Base-by-base conservation (phyloP, 768 basidiomycete genomes). In the Calocybe gangraenosa region DNA sequence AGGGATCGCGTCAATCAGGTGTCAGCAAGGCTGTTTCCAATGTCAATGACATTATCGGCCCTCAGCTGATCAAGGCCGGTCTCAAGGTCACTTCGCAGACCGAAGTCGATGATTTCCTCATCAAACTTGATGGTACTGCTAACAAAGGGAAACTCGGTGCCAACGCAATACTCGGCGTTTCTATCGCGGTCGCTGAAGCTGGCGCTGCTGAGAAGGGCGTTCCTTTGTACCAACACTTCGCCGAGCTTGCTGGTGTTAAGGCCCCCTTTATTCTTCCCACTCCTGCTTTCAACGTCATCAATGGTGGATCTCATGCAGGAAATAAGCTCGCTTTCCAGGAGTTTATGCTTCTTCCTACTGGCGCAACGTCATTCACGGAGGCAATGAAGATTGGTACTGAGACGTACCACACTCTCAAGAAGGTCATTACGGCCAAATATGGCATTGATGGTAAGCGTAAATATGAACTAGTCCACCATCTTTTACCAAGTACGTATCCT, bases 301-400 rank as follows among this genome's bases (percentile, higher is more conserved):
- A 99, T 71, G 96, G 96, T 67, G 96, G 96, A 53, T 97, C 95
- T 52, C 96, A 99, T 65, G 96, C 96, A 48, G 96, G 96, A 40
- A 99, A 99, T 81, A 94, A 95, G 71, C 88, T 99, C 52, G 96
- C 96, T 31, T 99, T 98, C 90, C 96, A 99, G 71, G 96, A 99
- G 71, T 99, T 99, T 78, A 98, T 99, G 96, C 79, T 99, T 57
- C 79, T 97, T 52, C 95, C 96, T 51, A 94, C 92, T 50, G 95
- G 94, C 42, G 96, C 96, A 41, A 58, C 75, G 14, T 78, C 78
- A 48, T 99, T 98, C 79, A 83, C 89, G 23, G 94, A 99, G 76
- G 93, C 96, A 47, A 85, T 99, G 84, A 95, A 97, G 74, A 93
- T 95, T 49, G 96, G 96, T 50, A 88, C 94, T 8, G 96, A 99